A percentile compares a stretch with the other conserved stretches of the same genome.
Conservation (phyloP, 2,329 filamentous ascomycete species). For the Salinomyces thailandicus region DNA sequence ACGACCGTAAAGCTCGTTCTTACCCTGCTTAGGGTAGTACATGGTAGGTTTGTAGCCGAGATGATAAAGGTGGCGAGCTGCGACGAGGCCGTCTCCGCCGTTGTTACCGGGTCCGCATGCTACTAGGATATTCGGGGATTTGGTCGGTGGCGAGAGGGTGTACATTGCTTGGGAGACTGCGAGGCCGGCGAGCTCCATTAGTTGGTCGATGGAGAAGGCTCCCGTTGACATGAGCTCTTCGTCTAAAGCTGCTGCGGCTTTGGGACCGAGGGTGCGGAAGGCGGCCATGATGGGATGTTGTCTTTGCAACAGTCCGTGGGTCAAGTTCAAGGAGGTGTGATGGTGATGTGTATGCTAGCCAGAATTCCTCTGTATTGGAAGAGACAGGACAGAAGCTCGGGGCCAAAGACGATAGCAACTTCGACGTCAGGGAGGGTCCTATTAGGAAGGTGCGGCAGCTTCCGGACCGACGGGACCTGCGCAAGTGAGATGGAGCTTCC, state of each 20-base stretch:
- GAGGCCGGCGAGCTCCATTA: conserved; percentile 93
- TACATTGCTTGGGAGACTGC: conserved; percentile 90
- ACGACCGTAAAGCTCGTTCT: conserved; percentile 83
- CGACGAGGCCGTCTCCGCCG: conserved; percentile 84
- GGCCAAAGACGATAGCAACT: too few species aligned
- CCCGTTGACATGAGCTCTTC: conserved; percentile 84
- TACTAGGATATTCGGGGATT: conserved; percentile 65
- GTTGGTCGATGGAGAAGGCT: conserved; percentile 86
- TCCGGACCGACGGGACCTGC: neutral
- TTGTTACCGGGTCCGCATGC: conserved; percentile 81
- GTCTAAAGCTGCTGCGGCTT: conserved; percentile 80
- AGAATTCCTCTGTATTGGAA: too few species aligned
- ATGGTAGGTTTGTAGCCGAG: conserved; percentile 84
- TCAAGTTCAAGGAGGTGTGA: neutral
- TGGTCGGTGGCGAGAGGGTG: conserved; percentile 63
- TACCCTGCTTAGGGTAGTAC: conserved; percentile 87
- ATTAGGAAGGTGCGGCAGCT: conserved; percentile 1
- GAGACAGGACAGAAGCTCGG: too few species aligned
- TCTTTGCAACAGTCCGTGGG: neutral
- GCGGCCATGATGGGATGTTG: conserved; percentile 8
- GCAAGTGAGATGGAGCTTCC: neutral
- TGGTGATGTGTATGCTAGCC: too few species aligned
- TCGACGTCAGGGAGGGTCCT: too few species aligned
- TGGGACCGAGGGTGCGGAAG: conserved; percentile 60
- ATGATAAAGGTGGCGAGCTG: conserved; percentile 79